These are phyloP conservation scores for Colletotrichum cordylinicola DNA, from an alignment of 2,329 filamentous ascomycete genomes.

Conservation along the genomic window DNA sequence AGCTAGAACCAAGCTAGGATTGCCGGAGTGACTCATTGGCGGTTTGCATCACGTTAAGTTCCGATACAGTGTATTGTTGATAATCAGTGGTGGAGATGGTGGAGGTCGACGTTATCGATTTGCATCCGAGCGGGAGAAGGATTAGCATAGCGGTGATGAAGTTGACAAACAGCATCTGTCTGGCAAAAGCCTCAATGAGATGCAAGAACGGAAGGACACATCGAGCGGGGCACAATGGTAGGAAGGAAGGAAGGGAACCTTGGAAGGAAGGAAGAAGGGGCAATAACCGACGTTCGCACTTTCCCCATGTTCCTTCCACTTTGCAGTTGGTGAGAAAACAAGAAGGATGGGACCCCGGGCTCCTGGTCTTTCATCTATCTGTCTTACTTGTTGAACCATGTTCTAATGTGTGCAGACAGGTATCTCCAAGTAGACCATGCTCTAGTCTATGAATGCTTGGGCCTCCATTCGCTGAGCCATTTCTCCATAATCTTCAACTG, in stretches of 20 bases:
- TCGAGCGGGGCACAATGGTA: neutral
- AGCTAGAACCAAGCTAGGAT: neutral
- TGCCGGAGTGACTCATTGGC: neutral
- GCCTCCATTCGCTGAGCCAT: conserved; percentile 19
- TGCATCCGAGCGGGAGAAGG: neutral
- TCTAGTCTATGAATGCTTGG: neutral
- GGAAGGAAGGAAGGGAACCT: neutral
- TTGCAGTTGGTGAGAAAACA: neutral
- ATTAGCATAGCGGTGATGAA: neutral
- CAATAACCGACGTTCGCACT: neutral
- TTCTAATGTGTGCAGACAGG: neutral
- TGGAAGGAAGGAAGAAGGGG: neutral
- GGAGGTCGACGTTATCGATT: neutral
- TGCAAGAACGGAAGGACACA: neutral
- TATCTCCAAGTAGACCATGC: neutral
- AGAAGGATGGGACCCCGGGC: neutral
- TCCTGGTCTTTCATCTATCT: neutral
- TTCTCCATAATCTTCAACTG: conserved; percentile 12
- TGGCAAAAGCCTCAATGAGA: neutral
- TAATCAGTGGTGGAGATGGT: neutral
- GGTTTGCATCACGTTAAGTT: neutral
- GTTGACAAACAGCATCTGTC: neutral
- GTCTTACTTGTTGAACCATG: neutral
- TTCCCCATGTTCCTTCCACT: neutral
- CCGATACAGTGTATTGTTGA: neutral